phyloP scores from a whole-genome alignment of 305 asterid species.

The Fraxinus floribunda region DNA sequence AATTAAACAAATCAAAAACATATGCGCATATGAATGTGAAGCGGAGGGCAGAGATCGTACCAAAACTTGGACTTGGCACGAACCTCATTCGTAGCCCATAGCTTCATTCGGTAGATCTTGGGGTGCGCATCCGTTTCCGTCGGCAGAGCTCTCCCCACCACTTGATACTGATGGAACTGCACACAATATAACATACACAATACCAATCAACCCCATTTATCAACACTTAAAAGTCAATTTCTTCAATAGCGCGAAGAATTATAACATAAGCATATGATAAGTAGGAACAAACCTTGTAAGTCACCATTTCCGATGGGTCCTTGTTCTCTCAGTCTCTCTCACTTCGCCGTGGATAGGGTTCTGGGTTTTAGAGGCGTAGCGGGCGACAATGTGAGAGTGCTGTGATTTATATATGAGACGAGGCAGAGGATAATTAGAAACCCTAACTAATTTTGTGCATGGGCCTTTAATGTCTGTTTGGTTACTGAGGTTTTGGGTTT shows the following conservation, averaged over 20 bases:
- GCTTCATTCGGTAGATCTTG: conserved; percentile 74
- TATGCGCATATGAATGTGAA: neutral
- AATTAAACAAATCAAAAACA: neutral
- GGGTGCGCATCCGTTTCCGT: conserved; percentile 67
- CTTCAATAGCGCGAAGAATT: neutral
- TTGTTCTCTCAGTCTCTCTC: conserved; percentile 3
- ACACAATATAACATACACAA: conserved; percentile 10
- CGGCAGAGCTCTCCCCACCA: conserved; percentile 71
- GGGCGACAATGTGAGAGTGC: neutral
- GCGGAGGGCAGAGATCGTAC: conserved; percentile 19
- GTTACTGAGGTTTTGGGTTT: neutral
- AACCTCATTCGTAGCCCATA: conserved; percentile 70
- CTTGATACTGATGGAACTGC: conserved; percentile 75
- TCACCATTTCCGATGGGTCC: conserved; percentile 36
- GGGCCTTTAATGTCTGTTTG: neutral
- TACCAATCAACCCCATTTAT: too few species aligned
- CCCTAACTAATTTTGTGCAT: neutral
- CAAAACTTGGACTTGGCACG: conserved; percentile 67
- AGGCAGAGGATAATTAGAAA: neutral
- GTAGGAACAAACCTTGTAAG: conserved; percentile 33
- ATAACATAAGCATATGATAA: neutral
- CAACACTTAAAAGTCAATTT: too few species aligned
- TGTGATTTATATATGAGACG: neutral
- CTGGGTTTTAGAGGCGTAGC: neutral
- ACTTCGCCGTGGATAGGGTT: conserved; percentile 2